These are phyloP conservation scores for Carpinus viminea DNA, from an alignment of 306 rosid genomes.

Conservation along the genomic window DNA sequence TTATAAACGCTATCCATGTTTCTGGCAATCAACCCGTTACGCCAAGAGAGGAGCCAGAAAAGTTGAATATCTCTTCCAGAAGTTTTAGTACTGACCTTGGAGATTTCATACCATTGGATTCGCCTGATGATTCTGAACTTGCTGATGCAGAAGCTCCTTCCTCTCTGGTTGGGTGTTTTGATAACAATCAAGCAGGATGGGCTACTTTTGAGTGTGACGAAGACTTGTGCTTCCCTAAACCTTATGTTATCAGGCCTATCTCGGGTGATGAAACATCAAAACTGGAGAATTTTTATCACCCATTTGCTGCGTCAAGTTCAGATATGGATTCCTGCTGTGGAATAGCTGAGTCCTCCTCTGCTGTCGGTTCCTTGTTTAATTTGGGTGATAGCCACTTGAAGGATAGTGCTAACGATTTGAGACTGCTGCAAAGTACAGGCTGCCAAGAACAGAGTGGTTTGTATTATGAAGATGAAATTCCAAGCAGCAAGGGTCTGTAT, in stretches of 20 bases:
- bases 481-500: conserved; percentile 23
- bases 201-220: conserved; percentile 5
- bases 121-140: conserved; percentile 33
- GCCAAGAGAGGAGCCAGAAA: conserved; percentile 23
- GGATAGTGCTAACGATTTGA: too few relatives aligned
- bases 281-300: not conserved
- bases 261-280: conserved; percentile 14
- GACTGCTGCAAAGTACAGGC: not conserved
- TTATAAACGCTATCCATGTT: not conserved
- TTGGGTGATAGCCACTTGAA: conserved; percentile 2
- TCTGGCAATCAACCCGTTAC: conserved; percentile 14
- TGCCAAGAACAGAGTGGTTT: conserved; percentile 13
- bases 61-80: not conserved
- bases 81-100: conserved; percentile 9
- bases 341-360: conserved; percentile 5
- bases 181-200: conserved; percentile 12
- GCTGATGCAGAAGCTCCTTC: conserved; percentile 21
- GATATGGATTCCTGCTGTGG: conserved; percentile 3
- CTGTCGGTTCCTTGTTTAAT: conserved; percentile 14
- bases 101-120: conserved; percentile 43
- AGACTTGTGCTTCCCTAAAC: conserved; percentile 22
- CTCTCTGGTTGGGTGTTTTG: not conserved
- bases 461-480: not conserved
- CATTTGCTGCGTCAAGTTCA: not conserved
- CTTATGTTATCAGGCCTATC: conserved; percentile 11